Conservation (phyloP, 768 basidiomycete genomes). For the Kwoniella pini region DNA sequence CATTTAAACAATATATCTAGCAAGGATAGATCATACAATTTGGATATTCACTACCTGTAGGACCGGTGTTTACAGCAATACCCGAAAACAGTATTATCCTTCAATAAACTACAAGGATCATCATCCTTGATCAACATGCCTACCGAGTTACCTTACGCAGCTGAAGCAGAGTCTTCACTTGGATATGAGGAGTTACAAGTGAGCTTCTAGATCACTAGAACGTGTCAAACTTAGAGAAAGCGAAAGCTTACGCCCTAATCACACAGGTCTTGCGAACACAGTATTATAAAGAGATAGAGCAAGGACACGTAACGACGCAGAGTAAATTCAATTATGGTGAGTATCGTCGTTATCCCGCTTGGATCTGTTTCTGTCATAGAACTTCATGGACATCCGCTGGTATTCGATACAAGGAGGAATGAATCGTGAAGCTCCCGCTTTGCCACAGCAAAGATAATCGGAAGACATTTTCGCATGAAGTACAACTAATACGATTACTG, state of each 20-base stretch:
- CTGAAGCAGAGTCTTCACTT: constrained; percentile 86
- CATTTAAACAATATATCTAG: too few species aligned
- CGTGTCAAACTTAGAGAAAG: background rate
- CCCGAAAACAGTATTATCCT: too few species aligned
- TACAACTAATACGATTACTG: background rate
- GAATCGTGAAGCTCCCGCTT: too few species aligned
- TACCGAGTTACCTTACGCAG: constrained; percentile 91
- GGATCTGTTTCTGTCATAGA: too few species aligned
- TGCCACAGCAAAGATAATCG: too few species aligned
- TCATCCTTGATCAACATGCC: constrained; percentile 47
- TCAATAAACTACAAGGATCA: background rate
- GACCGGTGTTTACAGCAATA: too few species aligned
- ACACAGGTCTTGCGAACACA: constrained; percentile 77
- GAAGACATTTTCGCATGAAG: too few species aligned
- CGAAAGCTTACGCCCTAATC: background rate
- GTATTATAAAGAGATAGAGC: constrained; percentile 81
- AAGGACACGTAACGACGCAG: constrained; percentile 84
- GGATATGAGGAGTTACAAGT: constrained; percentile 90
- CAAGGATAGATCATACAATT: too few species aligned
- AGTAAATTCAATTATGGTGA: constrained; percentile 94
- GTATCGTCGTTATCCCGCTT: too few species aligned
- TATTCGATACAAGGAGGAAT: too few species aligned
- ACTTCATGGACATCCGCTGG: too few species aligned
- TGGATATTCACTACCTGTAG: too few species aligned
- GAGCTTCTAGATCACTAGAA: constrained; percentile 16